These are phyloP conservation scores for Populus euphratica DNA, from an alignment of 345 rosid species.

Conservation along the genomic window DNA sequence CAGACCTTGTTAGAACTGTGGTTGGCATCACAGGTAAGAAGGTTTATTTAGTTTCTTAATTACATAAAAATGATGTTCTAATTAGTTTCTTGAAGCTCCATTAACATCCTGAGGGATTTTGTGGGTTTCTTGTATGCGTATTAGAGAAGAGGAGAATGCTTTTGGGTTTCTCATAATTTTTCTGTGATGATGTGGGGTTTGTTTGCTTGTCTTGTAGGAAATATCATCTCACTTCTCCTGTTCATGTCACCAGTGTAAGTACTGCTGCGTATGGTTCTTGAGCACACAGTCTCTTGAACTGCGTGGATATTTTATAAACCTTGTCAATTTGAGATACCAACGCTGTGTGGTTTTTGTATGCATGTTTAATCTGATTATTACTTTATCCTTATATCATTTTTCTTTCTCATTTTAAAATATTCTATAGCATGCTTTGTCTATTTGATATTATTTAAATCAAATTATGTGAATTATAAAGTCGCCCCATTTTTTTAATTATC, in stretches of 20 bases:
- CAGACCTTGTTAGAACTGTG: conserved; percentile 41
- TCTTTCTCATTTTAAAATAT: no score
- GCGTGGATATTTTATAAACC: no score
- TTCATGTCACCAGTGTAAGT: conserved; percentile 88
- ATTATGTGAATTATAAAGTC: no score
- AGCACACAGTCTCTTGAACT: background rate
- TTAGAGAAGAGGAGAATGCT: background rate
- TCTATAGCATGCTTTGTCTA: no score
- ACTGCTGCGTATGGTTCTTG: background rate
- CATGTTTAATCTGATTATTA: no score
- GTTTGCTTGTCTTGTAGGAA: conserved; percentile 48
- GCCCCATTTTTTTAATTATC: no score
- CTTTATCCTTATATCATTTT: no score
- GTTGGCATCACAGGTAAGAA: conserved; percentile 59
- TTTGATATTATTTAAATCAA: no score
- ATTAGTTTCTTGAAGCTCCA: background rate
- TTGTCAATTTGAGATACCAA: no score
- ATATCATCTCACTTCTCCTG: conserved; percentile 61
- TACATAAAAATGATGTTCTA: no score
- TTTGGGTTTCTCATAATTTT: background rate
- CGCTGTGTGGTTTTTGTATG: no score
- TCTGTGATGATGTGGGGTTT: background rate
- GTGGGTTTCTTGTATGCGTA: conserved; percentile 22
- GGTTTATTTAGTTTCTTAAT: background rate
- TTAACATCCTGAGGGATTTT: background rate